Evolutionary conservation across 345 rosid genomes (phyloP).

Genomic region (Hirschfeldia incana): DNA sequence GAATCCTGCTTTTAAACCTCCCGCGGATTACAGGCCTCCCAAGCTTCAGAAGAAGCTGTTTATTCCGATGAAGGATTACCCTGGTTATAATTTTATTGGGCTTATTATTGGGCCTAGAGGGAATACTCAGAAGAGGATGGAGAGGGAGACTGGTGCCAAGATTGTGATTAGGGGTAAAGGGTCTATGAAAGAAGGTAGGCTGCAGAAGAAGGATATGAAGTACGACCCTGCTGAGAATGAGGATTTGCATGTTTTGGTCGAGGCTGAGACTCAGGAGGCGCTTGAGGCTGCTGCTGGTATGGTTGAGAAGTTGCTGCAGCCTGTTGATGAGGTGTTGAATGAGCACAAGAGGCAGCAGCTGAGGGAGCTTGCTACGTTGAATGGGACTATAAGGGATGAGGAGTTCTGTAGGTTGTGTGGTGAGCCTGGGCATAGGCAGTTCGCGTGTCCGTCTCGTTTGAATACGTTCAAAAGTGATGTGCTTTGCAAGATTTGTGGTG

Average conservation of each 20-base stretch:
- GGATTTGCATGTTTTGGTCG: constrained; percentile 97
- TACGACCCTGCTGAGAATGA: constrained; percentile 93
- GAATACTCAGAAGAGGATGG: constrained; percentile 98
- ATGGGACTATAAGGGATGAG: constrained; percentile 98
- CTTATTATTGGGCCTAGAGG: constrained; percentile 96
- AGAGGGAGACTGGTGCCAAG: constrained; percentile 93
- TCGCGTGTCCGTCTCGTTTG: constrained; percentile 84
- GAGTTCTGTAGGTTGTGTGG: constrained; percentile 92
- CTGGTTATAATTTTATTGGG: constrained; percentile 90
- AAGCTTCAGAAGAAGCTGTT: constrained; percentile 97
- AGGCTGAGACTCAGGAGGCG: constrained; percentile 89
- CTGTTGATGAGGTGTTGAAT: constrained; percentile 93
- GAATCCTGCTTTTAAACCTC: constrained; percentile 95
- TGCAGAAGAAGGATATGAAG: constrained; percentile 93
- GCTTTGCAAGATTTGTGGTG: constrained; percentile 97
- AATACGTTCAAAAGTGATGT: constrained; percentile 97
- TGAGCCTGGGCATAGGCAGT: constrained; percentile 93
- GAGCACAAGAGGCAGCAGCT: constrained; percentile 99
- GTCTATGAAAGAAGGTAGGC: constrained; percentile 87
- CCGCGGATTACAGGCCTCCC: constrained; percentile 93
- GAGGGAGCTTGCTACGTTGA: constrained; percentile 92
- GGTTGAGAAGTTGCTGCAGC: constrained; percentile 96
- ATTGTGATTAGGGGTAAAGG: constrained; percentile 98
- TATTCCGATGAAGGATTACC: constrained; percentile 91
- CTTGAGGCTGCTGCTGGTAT: constrained; percentile 95